Evolutionary conservation across 2,329 filamentous ascomycete genomes (phyloP), one percentile per base, ranked within the genome.

Genomic region (Dactylellina drechsleri): DNA sequence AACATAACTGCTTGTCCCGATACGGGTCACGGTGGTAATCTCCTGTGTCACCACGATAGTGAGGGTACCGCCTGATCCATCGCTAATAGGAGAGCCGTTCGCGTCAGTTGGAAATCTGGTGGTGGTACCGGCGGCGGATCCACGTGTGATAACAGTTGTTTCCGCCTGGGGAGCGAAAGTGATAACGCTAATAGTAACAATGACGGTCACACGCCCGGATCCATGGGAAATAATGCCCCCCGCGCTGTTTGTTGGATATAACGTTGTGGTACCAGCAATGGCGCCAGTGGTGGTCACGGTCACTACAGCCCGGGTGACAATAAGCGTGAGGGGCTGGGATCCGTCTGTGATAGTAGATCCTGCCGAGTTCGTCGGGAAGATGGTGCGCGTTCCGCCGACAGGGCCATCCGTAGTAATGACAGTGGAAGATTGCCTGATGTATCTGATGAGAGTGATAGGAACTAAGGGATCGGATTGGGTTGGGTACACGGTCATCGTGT

Each of bases 341-440:
- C 10, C 40, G 40, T 57, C 53, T 5, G 53, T 57, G 16, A 57
- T 57, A 12, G 53, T 57, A 13, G 23, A 40, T 8, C 53, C 53
- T 1, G 13, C 18, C 1, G 26, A 40, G 28, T 57, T 10, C 5
- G 53, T 57, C n/a, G 53, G 53, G n/a, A 15, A 57, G 10, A 15
- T 7, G 13, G 53, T 57, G 15, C 26, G n/a, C 4, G 31, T 31
- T 15, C 53, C 53, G 40, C 15, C 31, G 4, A 18, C n/a, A 40
- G 26, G n/a, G 16, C 31, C 28, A 16, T n/a, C 4, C 13, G n/a
- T 57, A 2, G 53, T 57, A n/a, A 57, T 41, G 12, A 23, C n/a
- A 50, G 18, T 16, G 2, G 16, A 8, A 12, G 13, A 16, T 18
- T 50, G 45, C 13, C 13, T 43, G 40, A 43, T 43, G 10, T n/a